phyloP scores from a whole-genome alignment of 2,329 filamentous ascomycete species.

The Phyllosticta citribraziliensis region DNA sequence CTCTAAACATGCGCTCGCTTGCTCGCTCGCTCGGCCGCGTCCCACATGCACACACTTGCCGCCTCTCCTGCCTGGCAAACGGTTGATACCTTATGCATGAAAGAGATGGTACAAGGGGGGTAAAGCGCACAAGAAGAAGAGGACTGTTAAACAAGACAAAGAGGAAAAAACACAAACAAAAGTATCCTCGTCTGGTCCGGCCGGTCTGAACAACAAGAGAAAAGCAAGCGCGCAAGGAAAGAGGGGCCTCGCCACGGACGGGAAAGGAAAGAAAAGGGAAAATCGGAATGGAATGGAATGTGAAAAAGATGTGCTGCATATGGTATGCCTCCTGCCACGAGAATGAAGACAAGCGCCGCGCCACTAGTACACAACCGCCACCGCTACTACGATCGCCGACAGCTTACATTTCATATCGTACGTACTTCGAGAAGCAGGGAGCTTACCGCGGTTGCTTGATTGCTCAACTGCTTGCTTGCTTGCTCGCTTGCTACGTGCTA shows the following conservation, averaged over 20 bases:
- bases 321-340: too few species aligned
- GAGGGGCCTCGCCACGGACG: too few species aligned
- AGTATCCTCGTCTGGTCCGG: background rate
- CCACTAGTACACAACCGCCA: background rate
- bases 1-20: background rate
- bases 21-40: background rate
- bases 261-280: too few species aligned
- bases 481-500: too few species aligned
- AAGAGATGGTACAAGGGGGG: background rate
- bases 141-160: too few species aligned
- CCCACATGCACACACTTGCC: background rate
- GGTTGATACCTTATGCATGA: background rate
- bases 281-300: too few species aligned
- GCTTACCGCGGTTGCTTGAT: too few species aligned
- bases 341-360: too few species aligned
- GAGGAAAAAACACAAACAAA: background rate
- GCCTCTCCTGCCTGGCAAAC: background rate
- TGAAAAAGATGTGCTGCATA: too few species aligned
- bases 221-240: too few species aligned
- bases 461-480: too few species aligned
- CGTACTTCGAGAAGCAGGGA: background rate
- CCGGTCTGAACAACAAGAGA: too few species aligned
- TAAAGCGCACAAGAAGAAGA: background rate
- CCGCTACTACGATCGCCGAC: background rate
- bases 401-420: background rate